Base-by-base conservation (phyloP, 1,284 basidiomycete species). In the Schizophyllum commune region DNA sequence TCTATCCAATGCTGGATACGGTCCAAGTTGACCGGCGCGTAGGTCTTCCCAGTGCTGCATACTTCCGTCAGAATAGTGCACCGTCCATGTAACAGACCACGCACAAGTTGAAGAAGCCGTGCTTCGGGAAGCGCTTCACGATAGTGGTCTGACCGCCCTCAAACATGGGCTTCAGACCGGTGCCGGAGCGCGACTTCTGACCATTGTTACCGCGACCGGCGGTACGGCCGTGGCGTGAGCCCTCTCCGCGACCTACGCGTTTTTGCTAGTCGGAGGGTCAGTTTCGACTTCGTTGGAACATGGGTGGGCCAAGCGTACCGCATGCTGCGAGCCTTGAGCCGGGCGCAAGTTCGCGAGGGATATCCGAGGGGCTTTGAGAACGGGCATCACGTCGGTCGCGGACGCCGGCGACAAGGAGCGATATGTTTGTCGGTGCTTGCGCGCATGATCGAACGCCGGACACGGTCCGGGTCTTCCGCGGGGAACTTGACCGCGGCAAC, bases 71-170 rank as follows among this genome's bases (percentile, higher is more conserved):
- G 13, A 61, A 55, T 55, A 47, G 27, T 59, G 57, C 56, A 60
- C 21, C 63, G 32, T 22, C 58, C 53, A 62, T 62, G 52, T 13
- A 47, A 47, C 17, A 21, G 53, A 33, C 52, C 3, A 81, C 92
- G 71, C 69, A 96, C 95, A 86, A 84, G 76, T 98, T 98, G 63
- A 88, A 83, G 73, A 98, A 99, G 55, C 96, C 96, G 56, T 88
- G 83, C 79, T 99, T 99, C 8, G 96, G 96, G 71, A 96, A 92
- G 56, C 89, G 79, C 66, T 94, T 88, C n/a, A 88, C 89, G 61
- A 99, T 84, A 6, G 96, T 92, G 21, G 95, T 98, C 74, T 98
- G 96, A 66, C 96, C 96, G 70, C 96, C 96, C 74, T 97, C 96
- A 67, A 98, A 99, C 5, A 89, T 87, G 32, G 85, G 80, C 66